Evolutionary conservation across 345 rosid species (phyloP).

Genomic region (Acer campestre): DNA sequence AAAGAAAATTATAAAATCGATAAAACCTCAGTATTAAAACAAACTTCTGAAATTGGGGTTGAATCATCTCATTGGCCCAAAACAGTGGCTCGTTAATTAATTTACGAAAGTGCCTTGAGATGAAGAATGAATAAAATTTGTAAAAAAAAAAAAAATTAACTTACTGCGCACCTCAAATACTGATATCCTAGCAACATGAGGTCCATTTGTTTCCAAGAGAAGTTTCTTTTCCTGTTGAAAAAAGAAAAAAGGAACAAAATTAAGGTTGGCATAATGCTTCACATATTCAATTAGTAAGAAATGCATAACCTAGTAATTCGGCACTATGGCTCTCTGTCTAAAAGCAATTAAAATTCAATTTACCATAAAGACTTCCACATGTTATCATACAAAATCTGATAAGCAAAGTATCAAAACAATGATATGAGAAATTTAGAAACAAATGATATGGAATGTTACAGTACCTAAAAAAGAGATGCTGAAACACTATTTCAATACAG

Average conservation of each 20-base stretch:
- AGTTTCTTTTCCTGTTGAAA: constrained; percentile 85
- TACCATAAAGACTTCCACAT: background rate
- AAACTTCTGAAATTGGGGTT: background rate
- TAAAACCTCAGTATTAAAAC: no score
- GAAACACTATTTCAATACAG: background rate
- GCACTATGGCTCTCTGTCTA: no score
- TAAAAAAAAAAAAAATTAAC: background rate
- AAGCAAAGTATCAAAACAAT: background rate
- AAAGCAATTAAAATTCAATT: background rate
- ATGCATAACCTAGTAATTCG: background rate
- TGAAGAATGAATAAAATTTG: background rate
- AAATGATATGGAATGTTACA: background rate
- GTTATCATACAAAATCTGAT: background rate
- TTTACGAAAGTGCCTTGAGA: background rate
- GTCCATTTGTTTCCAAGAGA: constrained; percentile 80
- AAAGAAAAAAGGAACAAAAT: constrained; percentile 16
- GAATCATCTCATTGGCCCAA: background rate
- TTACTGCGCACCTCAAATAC: constrained; percentile 68
- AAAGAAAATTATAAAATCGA: background rate
- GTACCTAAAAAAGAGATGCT: background rate
- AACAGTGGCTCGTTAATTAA: background rate
- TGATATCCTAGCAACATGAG: constrained; percentile 80
- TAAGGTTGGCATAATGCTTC: constrained; percentile 8
- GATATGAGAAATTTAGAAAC: background rate
- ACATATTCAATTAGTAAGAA: background rate